Evolutionary conservation across 2,329 filamentous ascomycete genomes (phyloP).

Genomic region (Coniosporium tulheliwenetii): DNA sequence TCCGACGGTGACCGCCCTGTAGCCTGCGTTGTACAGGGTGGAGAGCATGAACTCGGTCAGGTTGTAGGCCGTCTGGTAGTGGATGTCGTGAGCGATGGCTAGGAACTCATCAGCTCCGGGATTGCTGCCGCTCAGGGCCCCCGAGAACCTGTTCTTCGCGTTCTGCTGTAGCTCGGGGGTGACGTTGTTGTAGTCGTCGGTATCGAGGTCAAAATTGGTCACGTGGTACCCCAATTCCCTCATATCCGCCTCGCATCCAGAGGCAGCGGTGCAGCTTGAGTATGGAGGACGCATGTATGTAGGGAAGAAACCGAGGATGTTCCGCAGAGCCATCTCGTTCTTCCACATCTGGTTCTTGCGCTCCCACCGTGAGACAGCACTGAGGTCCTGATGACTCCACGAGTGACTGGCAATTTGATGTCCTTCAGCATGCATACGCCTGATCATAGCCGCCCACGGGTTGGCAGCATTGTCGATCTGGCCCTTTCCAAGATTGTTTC

Average conservation of each 20-base stretch:
- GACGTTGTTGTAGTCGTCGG: slow-evolving; percentile 44
- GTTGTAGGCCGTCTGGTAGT: slow-evolving; percentile 27
- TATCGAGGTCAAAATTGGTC: slow-evolving; percentile 45
- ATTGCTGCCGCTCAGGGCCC: slow-evolving; percentile 21
- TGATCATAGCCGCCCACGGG: slow-evolving; percentile 33
- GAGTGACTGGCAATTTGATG: slow-evolving; percentile 48
- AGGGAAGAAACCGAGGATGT: slow-evolving; percentile 39
- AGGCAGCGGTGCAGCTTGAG: slow-evolving; percentile 26
- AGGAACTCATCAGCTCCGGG: slow-evolving; percentile 24
- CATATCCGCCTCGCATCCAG: slow-evolving; percentile 23
- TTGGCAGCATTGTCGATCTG: slow-evolving; percentile 35
- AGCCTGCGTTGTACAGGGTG: slow-evolving; percentile 20
- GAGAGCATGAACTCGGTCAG: slow-evolving; percentile 29
- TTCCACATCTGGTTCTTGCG: slow-evolving; percentile 34
- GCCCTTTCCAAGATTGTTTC: slow-evolving; percentile 40
- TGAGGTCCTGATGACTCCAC: slow-evolving; percentile 36
- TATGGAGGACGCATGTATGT: slow-evolving; percentile 38
- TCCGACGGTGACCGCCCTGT: slow-evolving; percentile 29
- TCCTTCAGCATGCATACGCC: slow-evolving; percentile 37
- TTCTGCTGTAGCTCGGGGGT: slow-evolving; percentile 32
- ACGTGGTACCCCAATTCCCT: slow-evolving; percentile 40
- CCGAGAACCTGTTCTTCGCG: slow-evolving; percentile 37
- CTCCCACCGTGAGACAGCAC: slow-evolving; percentile 24
- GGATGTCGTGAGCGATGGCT: slow-evolving; percentile 37
- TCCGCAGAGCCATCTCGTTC: slow-evolving; percentile 39